Percentiles rank a stretch among this genome's conserved stretches.
phyloP scores from a whole-genome alignment of 805 yeast genomes.

The Yarrowia sp. region DNA sequence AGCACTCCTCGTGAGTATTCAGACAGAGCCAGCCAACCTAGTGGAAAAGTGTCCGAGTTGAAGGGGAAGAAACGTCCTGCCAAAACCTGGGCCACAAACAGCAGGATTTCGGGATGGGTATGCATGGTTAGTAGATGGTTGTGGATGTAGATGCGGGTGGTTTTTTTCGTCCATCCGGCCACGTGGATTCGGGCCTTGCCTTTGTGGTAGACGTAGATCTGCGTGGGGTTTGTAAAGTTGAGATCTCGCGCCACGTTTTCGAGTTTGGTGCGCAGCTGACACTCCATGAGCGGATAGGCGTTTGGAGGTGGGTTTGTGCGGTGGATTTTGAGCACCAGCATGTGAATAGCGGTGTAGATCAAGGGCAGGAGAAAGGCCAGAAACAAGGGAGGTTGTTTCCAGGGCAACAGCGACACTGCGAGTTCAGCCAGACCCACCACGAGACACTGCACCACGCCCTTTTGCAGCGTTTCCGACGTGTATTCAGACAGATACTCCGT shows the following conservation, averaged over 20 bases:
- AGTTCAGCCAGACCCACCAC: background rate
- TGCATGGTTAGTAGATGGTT: constrained; percentile 12
- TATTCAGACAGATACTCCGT: constrained; percentile 12
- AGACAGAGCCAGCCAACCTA: constrained; percentile 5
- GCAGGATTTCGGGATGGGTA: constrained; percentile 14
- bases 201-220: constrained; percentile 12
- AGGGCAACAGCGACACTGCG: background rate
- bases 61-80: constrained; percentile 8
- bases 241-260: constrained; percentile 13
- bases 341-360: background rate
- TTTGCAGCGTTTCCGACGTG: constrained; percentile 8
- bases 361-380: background rate
- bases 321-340: background rate
- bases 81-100: constrained; percentile 2
- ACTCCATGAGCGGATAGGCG: constrained; percentile 13
- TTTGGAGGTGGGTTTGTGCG: background rate
- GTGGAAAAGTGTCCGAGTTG: constrained; percentile 14
- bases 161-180: constrained; percentile 2
- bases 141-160: constrained; percentile 14
- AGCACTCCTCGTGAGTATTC: background rate
- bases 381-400: background rate
- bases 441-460: background rate
- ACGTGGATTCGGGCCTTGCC: constrained; percentile 13
- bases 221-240: background rate
- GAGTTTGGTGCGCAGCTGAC: background rate